A percentile compares a stretch with the other conserved stretches of the same genome.
Conservation (phyloP, 2,329 filamentous ascomycete genomes). For the Microsporum canis region DNA sequence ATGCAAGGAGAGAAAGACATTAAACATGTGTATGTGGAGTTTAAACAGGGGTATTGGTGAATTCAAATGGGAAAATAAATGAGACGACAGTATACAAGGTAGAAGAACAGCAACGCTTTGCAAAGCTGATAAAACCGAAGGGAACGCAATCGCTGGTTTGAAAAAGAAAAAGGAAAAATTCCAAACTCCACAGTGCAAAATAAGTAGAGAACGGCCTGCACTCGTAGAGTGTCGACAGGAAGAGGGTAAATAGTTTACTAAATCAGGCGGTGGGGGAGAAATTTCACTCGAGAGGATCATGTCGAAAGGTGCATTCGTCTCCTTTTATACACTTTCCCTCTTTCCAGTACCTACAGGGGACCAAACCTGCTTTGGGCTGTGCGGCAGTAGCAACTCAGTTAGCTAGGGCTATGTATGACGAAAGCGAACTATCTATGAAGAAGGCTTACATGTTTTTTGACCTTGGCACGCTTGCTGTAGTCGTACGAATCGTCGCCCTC, state of each 20-base stretch:
- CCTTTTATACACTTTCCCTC: constrained; percentile 45
- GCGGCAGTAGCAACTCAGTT: not conserved
- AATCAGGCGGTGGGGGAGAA: not conserved
- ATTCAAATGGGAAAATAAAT: not conserved
- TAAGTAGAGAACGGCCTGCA: not conserved
- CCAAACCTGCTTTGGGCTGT: constrained; percentile 34
- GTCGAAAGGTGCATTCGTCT: constrained; percentile 41
- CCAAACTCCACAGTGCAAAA: not conserved
- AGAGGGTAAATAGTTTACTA: not conserved
- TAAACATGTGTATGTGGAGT: not conserved
- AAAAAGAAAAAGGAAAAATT: not conserved
- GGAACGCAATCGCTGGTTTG: not conserved
- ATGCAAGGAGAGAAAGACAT: not conserved
- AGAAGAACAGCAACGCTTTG: not conserved
- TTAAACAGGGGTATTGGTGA: constrained; percentile 1
- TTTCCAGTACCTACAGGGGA: constrained; percentile 43
- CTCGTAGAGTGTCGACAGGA: not conserved
- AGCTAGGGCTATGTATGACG: not conserved
- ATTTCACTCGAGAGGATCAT: constrained; percentile 24
- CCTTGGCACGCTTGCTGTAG: constrained; percentile 27
- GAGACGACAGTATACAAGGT: not conserved
- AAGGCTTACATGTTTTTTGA: constrained; percentile 29
- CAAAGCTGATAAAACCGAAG: not conserved
- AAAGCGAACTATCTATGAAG: not conserved
- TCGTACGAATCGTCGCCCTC: constrained; percentile 24